These are phyloP conservation scores for Hamigera avellanea DNA, from an alignment of 495 filamentous ascomycete genomes.

Conservation along the genomic window DNA sequence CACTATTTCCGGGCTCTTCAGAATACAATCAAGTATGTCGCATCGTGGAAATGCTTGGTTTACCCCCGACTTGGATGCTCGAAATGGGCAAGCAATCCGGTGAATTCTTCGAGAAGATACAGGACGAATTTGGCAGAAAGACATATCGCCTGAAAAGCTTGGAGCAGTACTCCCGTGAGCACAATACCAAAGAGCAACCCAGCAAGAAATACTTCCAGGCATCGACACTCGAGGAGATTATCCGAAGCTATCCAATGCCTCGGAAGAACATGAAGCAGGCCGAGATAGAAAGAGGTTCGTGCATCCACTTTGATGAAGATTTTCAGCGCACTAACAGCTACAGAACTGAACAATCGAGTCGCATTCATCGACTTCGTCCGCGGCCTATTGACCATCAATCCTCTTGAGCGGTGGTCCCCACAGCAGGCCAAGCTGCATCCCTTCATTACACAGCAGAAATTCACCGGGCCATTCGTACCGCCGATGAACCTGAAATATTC, in stretches of 20 bases:
- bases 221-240: conserved; percentile 89
- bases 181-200: conserved; percentile 92
- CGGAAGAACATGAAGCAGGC: conserved; percentile 98
- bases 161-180: conserved; percentile 94
- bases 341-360: conserved; percentile 95
- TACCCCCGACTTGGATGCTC: conserved; percentile 97
- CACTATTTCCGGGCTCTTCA: conserved; percentile 93
- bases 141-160: conserved; percentile 90
- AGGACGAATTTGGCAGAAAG: conserved; percentile 83
- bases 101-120: conserved; percentile 93
- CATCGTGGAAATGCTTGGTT: conserved; percentile 96
- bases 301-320: background rate
- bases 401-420: conserved; percentile 93
- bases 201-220: conserved; percentile 99
- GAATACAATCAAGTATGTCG: conserved; percentile 98
- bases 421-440: conserved; percentile 96
- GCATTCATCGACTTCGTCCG: conserved; percentile 99
- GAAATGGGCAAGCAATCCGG: conserved; percentile 97
- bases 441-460: conserved; percentile 98
- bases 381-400: conserved; percentile 87
- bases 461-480: conserved; percentile 89
- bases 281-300: conserved; percentile 88
- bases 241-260: conserved; percentile 94
- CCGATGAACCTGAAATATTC: conserved; percentile 91
- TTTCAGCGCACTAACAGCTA: conserved; percentile 11